Conservation (phyloP, 2,329 filamentous ascomycete species). For the Colletotrichum cordylinicola region DNA sequence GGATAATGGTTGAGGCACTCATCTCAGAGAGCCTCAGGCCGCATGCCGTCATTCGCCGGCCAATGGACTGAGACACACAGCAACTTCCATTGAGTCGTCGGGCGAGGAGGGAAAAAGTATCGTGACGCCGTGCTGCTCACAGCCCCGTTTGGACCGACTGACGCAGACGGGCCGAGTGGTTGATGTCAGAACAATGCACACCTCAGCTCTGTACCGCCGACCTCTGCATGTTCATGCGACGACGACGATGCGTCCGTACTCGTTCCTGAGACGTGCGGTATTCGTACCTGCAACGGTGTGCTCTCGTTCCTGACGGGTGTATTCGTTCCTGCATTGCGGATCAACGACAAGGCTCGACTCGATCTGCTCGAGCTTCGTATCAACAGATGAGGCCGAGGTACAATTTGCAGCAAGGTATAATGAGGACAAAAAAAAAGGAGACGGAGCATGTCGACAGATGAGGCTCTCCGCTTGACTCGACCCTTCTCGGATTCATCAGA, state of each 20-base stretch:
- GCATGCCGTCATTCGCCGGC: neutral
- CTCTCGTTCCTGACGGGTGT: neutral
- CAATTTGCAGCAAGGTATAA: neutral
- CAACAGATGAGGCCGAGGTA: neutral
- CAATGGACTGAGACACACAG: constrained; percentile 15
- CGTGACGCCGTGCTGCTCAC: constrained; percentile 2
- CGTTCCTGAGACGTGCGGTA: neutral
- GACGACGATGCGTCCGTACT: neutral
- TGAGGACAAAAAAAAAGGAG: neutral
- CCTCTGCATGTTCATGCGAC: neutral
- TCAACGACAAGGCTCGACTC: neutral
- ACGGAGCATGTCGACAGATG: neutral
- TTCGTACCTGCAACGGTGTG: neutral
- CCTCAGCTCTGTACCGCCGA: neutral
- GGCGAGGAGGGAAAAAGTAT: neutral
- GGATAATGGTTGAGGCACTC: neutral
- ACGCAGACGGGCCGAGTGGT: constrained; percentile 10
- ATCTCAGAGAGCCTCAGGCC: constrained; percentile 10
- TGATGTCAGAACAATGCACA: neutral
- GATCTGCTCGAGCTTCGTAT: neutral
- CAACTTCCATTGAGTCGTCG: neutral
- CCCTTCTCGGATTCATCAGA: neutral
- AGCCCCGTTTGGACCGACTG: constrained; percentile 1
- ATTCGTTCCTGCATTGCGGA: neutral
- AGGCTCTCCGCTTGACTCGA: neutral